Evolutionary conservation across 2,329 filamentous ascomycete species (phyloP), one percentile per base, ranked within the genome.

Genomic region (Curvularia sp.): DNA sequence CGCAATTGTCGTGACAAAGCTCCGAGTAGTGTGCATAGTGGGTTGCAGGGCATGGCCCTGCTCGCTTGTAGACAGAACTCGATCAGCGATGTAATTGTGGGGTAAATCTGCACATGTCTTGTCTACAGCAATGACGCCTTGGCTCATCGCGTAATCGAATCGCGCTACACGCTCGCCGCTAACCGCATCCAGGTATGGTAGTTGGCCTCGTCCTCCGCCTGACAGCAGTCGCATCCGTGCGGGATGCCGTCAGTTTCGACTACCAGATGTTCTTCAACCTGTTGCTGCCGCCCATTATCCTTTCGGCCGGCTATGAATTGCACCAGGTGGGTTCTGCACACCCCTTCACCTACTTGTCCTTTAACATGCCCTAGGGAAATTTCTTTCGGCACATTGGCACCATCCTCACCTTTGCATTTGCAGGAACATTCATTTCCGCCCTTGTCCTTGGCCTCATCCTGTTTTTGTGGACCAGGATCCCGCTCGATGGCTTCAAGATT

Each of bases 241-340:
- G 93, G 77, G 91, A 91, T 74, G 88, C 92, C 64, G 93, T 99
- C 73, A 96, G 90, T 78, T 99, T 99, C 83, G 91, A 98, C 81
- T 97, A 97, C 77, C 93, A 98, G 75, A 97, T 98, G 83, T 99
- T 99, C 84, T 99, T 99, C 84, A 99, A 99, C 78, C 86, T 99
- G 45, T 87, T 99, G 12, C 90, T 99, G n/a, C 95, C 95, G 36
- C 95, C 95, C 55, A 99, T 99, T 75, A 99, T 99, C 75, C 85
- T 99, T 27, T 94, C 93, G 15, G 97, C 94, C 15, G 95, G 95
- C 53, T 99, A 98, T 80, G 95, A 99, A 79, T 80, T 99, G 60
- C 95, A 99, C 77, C 95, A 99, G 77, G 83, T 85, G 54, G 56
- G 80, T 52, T 10, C 30, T 9, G 42, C 27, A 7, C 12, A 15